Evolutionary conservation across 306 rosid species (phyloP).

Genomic region (Vicia faba): DNA sequence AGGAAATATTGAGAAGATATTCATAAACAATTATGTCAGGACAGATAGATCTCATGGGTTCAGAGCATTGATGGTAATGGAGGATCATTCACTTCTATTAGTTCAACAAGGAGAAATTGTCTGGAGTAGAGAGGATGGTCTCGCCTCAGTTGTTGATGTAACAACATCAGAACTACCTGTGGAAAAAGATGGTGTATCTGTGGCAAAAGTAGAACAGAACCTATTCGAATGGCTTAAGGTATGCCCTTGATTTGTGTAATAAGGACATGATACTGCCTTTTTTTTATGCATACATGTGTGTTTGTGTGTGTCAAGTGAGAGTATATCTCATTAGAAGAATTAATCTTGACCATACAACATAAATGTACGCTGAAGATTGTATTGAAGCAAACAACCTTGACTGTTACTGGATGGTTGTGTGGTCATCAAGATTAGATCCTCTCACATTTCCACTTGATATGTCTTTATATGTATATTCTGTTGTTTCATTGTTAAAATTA

Average conservation of each 20-base stretch:
- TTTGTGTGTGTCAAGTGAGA: not conserved
- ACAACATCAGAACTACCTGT: slow-evolving; percentile 86
- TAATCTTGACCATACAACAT: slow-evolving; percentile 6
- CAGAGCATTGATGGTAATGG: slow-evolving; percentile 91
- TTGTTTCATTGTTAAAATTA: slow-evolving; percentile 29
- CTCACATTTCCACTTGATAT: not conserved
- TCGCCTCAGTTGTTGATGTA: slow-evolving; percentile 89
- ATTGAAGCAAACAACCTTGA: slow-evolving; percentile 12
- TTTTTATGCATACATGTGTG: not conserved
- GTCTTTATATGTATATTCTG: not conserved
- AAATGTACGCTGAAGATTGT: not conserved
- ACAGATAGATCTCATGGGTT: slow-evolving; percentile 90
- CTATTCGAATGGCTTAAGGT: slow-evolving; percentile 98
- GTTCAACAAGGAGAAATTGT: slow-evolving; percentile 95
- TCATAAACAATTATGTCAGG: slow-evolving; percentile 79
- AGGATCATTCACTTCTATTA: slow-evolving; percentile 88
- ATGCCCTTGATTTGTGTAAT: slow-evolving; percentile 36
- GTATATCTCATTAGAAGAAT: not conserved
- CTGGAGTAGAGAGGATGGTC: slow-evolving; percentile 98
- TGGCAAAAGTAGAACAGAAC: slow-evolving; percentile 90
- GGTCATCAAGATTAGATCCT: slow-evolving; percentile 7
- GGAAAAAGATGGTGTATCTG: slow-evolving; percentile 82
- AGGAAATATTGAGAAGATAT: slow-evolving; percentile 73
- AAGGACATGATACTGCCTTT: slow-evolving; percentile 8
- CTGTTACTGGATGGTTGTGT: not conserved